Evolutionary conservation across 108 stramenopile genomes (phyloP), one percentile per base, ranked within the genome.

Genomic region (Pseudonitzschia delicatissima): DNA sequence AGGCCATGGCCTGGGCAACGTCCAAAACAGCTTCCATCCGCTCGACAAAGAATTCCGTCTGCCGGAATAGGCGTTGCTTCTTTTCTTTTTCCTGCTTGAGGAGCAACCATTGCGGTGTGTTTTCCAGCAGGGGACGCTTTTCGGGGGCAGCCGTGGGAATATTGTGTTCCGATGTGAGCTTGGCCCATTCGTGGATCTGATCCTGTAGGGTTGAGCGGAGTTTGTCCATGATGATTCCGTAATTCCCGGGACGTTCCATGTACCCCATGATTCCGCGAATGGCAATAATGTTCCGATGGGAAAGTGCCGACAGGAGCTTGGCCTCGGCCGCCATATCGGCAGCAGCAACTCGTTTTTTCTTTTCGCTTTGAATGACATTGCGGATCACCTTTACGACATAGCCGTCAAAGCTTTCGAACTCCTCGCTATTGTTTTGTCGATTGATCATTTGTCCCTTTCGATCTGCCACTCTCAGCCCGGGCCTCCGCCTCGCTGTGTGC

Each of bases 221-320:
- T 45, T 77, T 53, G 64, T 87, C 87, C 70, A 87, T 66, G 15
- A 87, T 48, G n/a, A 87, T 49, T 18, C 68, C 70, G 66, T 81
- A 87, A 1, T 33, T 31, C 33, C 77, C 72, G 8, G 80, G 79
- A 13, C 67, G 45, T 35, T 78, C 74, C 0, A 71, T 63, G 11
- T 40, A 64, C 26, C 84, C 81, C 3, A 74, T 55, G 31, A 73
- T 69, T n/a, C 77, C 87, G 32, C 84, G 68, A 45, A 88, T 65
- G 13, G 76, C 77, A 18, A 82, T 70, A 47, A 87, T 81, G 58
- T 84, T 82, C 7, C 82, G 82, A 74, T 88, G 87, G 23, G 68
- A 67, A 39, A 88, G 34, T 31, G 64, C 59, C 13, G 74, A 44
- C n/a, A 88, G 58, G 55, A 88, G 79, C 57, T 82, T 77, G 21